These are phyloP conservation scores for Gnomoniopsis sp. DNA, from an alignment of 2,329 filamentous ascomycete genomes.

Conservation along the genomic window DNA sequence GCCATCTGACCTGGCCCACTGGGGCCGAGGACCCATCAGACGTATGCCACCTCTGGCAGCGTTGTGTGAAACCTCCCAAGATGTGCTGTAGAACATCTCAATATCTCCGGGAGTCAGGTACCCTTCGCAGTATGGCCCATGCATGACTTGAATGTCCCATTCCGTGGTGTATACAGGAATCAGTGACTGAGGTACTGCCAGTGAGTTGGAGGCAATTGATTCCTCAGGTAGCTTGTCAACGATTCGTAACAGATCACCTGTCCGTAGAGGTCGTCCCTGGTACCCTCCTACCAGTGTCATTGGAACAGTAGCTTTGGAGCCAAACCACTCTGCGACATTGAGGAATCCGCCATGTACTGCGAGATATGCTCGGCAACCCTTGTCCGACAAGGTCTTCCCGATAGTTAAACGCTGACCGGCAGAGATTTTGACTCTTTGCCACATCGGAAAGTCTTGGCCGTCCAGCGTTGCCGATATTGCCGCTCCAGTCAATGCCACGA, in stretches of 20 bases:
- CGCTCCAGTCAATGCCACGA: conserved; percentile 56
- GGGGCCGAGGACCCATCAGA: conserved; percentile 54
- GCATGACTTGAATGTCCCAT: conserved; percentile 53
- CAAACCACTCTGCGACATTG: conserved; percentile 52
- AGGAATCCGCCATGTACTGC: conserved; percentile 39
- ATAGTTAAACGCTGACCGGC: conserved; percentile 51
- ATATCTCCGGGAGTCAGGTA: conserved; percentile 49
- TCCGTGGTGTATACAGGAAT: conserved; percentile 45
- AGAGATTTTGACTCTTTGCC: conserved; percentile 42
- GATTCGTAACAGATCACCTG: conserved; percentile 50
- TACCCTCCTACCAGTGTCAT: conserved; percentile 54
- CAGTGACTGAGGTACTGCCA: conserved; percentile 38
- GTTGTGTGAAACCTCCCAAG: conserved; percentile 62
- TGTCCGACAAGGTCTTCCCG: conserved; percentile 43
- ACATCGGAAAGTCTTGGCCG: conserved; percentile 47
- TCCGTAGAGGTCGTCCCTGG: conserved; percentile 51
- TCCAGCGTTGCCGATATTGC: conserved; percentile 50
- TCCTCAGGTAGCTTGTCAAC: conserved; percentile 21
- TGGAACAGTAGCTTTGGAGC: conserved; percentile 53
- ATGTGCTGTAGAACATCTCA: conserved; percentile 52
- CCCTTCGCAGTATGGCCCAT: conserved; percentile 53
- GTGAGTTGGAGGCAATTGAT: conserved; percentile 29
- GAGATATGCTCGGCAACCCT: conserved; percentile 56
- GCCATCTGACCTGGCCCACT: conserved; percentile 57
- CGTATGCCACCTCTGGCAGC: conserved; percentile 58